Evolutionary conservation across 768 basidiomycete species (phyloP).

Genomic region (Psilocybe sp.): DNA sequence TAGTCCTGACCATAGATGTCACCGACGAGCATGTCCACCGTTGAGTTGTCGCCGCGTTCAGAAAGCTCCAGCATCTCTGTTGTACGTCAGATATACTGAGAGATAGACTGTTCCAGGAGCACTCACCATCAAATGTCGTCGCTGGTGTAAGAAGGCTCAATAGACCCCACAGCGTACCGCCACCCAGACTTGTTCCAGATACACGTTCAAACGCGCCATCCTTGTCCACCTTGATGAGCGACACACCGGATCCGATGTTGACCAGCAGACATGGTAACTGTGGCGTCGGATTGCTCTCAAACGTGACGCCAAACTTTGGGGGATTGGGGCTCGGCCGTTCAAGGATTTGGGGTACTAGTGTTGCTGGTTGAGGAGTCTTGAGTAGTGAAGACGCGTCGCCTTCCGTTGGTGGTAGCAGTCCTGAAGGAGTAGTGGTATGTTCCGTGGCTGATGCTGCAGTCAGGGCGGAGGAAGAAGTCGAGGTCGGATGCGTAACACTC

Average conservation of each 20-base stretch:
- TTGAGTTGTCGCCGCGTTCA: constrained; percentile 89
- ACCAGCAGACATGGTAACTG: constrained; percentile 95
- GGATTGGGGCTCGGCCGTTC: constrained; percentile 90
- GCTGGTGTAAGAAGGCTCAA: constrained; percentile 94
- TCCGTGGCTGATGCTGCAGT: constrained; percentile 4
- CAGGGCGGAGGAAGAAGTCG: not conserved
- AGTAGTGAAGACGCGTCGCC: no score
- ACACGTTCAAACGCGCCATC: constrained; percentile 96
- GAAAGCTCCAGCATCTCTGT: constrained; percentile 95
- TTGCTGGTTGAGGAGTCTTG: no score
- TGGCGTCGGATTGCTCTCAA: constrained; percentile 78
- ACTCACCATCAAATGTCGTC: constrained; percentile 90
- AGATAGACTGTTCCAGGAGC: constrained; percentile 6
- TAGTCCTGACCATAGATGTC: constrained; percentile 99
- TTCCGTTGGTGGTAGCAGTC: no score
- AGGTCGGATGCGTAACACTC: constrained; percentile 38
- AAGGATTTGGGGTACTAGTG: constrained; percentile 25
- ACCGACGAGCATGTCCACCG: constrained; percentile 97
- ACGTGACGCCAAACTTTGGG: constrained; percentile 84
- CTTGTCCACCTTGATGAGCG: constrained; percentile 94
- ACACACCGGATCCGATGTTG: constrained; percentile 97
- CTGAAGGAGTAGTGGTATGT: constrained; percentile 4
- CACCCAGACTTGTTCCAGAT: constrained; percentile 94
- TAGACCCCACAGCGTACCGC: constrained; percentile 96
- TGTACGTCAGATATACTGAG: not conserved